Evolutionary conservation across 1,139 yeast species (phyloP), one percentile per base, ranked within the genome.

Genomic region (Geotrichum bryndzae): DNA sequence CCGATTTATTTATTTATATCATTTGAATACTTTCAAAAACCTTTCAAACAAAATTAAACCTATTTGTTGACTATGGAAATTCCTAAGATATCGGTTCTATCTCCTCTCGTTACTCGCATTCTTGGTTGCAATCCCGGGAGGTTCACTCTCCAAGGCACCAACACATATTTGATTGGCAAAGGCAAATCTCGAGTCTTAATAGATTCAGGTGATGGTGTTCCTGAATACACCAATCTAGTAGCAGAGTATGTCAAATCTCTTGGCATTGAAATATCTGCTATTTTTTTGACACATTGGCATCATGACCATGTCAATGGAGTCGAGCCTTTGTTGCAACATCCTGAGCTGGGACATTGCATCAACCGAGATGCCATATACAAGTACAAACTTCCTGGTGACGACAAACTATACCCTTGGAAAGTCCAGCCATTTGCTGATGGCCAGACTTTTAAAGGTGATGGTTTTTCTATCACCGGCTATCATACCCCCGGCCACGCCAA

Each of bases 111-210:
- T 51, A 71, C 75, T 6, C 69, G 79, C 15, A 64, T 76, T n/a
- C 70, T 76, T 46, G 79, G 78, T 41, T 70, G 71, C 60, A 76
- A 76, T 62, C 77, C 79, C 0, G 75, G 78, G 22, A 70, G 70
- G 60, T 76, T 74, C 66, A 74, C 78, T 1, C 69, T 76, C 3
- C 79, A 76, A 61, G 79, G 79, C 29, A 76, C 79, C n/a, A 76
- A 76, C 66, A 76, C 79, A 2, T 76, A 76, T 64, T 67, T 76
- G 38, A 68, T 76, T 5, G 79, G 79, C 31, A 58, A 67, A 7
- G 79, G 79, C 23, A 56, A 58, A 13, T 64, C 66, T 45, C 68
- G 78, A 51, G 66, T 76, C 25, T 69, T 76, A 53, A 65, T 76
- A 23, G 79, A 76, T 64, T 71, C 79, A 3, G 79, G 79, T n/a